These are phyloP conservation scores for Agaricus sinodeliciosus DNA, from an alignment of 768 basidiomycete genomes.

Conservation along the genomic window DNA sequence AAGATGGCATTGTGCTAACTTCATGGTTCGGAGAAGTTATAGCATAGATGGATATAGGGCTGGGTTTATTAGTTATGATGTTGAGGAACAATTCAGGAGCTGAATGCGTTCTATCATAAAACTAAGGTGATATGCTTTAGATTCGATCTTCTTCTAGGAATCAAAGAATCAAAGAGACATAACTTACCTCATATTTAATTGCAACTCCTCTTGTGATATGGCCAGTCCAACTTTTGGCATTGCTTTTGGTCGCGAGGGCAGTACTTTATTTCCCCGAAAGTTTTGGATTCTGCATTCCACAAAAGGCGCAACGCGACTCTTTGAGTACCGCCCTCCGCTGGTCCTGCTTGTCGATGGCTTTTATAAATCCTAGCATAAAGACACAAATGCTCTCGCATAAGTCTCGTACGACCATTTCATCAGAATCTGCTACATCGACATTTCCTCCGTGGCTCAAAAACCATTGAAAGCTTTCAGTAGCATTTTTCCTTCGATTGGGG, in stretches of 20 bases:
- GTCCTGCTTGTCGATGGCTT: constrained; percentile 24
- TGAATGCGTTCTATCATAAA: no score
- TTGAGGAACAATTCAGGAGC: no score
- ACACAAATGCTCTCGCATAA: constrained; percentile 12
- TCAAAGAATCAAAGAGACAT: background rate
- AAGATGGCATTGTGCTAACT: no score
- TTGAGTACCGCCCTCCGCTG: constrained; percentile 19
- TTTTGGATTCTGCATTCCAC: constrained; percentile 21
- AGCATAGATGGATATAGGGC: no score
- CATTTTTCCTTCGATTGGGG: constrained; percentile 17
- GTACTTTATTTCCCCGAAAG: constrained; percentile 24
- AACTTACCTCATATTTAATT: constrained; percentile 16
- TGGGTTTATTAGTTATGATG: no score
- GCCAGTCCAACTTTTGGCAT: constrained; percentile 36
- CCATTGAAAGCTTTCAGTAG: constrained; percentile 27
- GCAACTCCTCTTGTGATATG: constrained; percentile 30
- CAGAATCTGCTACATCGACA: constrained; percentile 31
- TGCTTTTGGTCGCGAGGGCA: constrained; percentile 22
- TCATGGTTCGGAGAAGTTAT: no score
- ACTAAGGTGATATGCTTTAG: no score
- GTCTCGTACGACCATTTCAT: constrained; percentile 25
- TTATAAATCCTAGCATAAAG: constrained; percentile 11
- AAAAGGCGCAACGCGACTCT: constrained; percentile 26
- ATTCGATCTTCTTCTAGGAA: no score
- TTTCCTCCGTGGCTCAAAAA: constrained; percentile 37